These are phyloP conservation scores for Cytospora piceae DNA, from an alignment of 2,329 filamentous ascomycete species.

Conservation along the genomic window DNA sequence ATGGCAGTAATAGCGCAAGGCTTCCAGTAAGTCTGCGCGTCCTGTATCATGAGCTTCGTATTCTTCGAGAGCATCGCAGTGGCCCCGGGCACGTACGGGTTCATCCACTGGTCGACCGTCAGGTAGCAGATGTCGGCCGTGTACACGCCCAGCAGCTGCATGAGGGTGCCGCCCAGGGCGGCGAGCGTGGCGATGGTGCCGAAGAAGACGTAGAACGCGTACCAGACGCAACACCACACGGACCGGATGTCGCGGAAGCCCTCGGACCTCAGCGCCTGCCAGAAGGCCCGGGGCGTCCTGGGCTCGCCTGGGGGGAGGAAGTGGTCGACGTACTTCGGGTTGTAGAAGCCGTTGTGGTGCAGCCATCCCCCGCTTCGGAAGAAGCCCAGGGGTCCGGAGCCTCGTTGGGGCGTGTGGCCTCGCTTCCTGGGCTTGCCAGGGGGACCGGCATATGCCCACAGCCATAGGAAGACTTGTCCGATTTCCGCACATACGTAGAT, in stretches of 20 bases:
- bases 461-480: slow-evolving; percentile 34
- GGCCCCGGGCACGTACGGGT: slow-evolving; percentile 14
- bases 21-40: slow-evolving; percentile 31
- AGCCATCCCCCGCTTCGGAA: slow-evolving; percentile 33
- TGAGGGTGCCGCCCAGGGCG: slow-evolving; percentile 34
- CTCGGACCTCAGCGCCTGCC: neutral
- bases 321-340: slow-evolving; percentile 31
- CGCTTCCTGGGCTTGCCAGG: neutral
- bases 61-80: slow-evolving; percentile 12
- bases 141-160: slow-evolving; percentile 38
- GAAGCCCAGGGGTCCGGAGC: slow-evolving; percentile 11
- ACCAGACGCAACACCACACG: slow-evolving; percentile 32
- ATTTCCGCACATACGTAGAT: slow-evolving; percentile 30
- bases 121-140: slow-evolving; percentile 31
- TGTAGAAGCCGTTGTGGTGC: slow-evolving; percentile 32
- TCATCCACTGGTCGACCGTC: slow-evolving; percentile 32
- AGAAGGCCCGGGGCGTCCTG: neutral
- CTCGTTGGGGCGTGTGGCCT: neutral
- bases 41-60: slow-evolving; percentile 11
- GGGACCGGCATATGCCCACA: slow-evolving; percentile 35
- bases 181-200: slow-evolving; percentile 48
- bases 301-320: slow-evolving; percentile 20
- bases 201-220: slow-evolving; percentile 30
- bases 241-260: slow-evolving; percentile 9
- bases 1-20: slow-evolving; percentile 34